A percentile compares a stretch with the other conserved stretches of the same genome.
Conservation (phyloP, 768 basidiomycete genomes). For the Suillus subaureus region DNA sequence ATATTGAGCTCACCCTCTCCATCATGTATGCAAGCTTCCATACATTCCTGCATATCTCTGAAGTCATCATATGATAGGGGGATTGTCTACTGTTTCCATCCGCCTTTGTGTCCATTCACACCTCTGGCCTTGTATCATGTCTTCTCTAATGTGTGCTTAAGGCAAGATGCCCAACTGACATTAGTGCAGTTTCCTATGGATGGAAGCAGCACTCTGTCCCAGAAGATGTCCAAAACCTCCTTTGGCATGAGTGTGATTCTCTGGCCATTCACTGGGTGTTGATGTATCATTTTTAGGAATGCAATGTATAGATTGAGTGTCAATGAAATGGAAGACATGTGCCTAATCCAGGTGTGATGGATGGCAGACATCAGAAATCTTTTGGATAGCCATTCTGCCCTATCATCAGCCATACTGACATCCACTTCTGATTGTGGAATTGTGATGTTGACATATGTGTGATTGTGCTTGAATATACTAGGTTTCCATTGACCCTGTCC, state of each 20-base stretch:
- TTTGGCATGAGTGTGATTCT: neutral
- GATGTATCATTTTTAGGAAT: neutral
- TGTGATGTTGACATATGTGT: neutral
- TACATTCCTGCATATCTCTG: neutral
- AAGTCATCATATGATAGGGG: neutral
- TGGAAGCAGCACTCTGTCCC: neutral
- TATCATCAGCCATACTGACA: rapidly evolving
- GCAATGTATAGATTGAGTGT: too few species aligned
- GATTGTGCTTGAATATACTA: neutral
- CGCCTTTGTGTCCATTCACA: neutral
- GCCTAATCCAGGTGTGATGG: neutral
- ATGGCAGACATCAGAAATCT: neutral
- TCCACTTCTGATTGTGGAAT: neutral
- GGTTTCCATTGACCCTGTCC: too few species aligned
- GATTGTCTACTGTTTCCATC: neutral
- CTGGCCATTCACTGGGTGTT: neutral
- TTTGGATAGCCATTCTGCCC: neutral
- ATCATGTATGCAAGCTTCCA: rapidly evolving
- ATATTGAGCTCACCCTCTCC: neutral
- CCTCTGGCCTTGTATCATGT: neutral
- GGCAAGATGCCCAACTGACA: rapidly evolving
- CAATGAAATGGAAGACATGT: neutral
- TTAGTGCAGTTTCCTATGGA: neutral
- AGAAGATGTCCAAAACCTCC: neutral
- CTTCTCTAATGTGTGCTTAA: neutral